A percentile compares a stretch with the other conserved stretches of the same genome.
Conservation (phyloP, 208 protist species). For the Crithidia brevicula region DNA sequence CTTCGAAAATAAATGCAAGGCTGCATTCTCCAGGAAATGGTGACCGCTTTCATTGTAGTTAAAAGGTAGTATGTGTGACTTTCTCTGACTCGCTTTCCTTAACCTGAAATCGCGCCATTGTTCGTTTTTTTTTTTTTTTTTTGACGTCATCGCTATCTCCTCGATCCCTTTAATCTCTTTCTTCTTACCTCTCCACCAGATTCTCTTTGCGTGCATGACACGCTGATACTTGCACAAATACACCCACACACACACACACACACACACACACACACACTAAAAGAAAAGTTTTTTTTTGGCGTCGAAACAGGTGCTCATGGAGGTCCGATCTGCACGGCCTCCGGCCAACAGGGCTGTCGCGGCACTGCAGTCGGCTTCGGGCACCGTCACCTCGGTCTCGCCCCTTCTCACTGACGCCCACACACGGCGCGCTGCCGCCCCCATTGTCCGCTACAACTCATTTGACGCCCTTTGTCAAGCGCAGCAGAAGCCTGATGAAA, state of each 20-base stretch:
- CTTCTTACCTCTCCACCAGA: not conserved
- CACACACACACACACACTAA: not conserved
- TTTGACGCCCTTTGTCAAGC: constrained; percentile 41
- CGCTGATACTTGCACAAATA: not conserved
- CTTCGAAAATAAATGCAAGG: no score
- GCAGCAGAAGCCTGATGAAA: constrained; percentile 35
- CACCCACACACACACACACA: not conserved
- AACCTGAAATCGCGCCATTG: no score
- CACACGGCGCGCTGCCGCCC: not conserved
- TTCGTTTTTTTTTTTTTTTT: no score
- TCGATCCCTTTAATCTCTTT: no score
- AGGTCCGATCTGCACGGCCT: constrained; percentile 10
- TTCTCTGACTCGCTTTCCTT: no score
- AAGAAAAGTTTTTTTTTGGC: no score
- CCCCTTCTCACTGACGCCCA: constrained; percentile 29
- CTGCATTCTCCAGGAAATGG: no score
- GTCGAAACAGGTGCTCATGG: constrained; percentile 1
- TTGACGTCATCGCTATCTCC: no score
- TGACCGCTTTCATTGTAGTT: no score
- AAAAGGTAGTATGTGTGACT: no score
- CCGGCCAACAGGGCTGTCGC: constrained; percentile 71
- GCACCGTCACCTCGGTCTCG: constrained; percentile 20
- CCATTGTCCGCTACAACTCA: constrained; percentile 44
- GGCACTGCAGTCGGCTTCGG: constrained; percentile 48
- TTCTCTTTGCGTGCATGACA: not conserved